Evolutionary conservation across 2,329 filamentous ascomycete genomes (phyloP), one percentile per base, ranked within the genome.

Genomic region (Colletotrichum siamense): DNA sequence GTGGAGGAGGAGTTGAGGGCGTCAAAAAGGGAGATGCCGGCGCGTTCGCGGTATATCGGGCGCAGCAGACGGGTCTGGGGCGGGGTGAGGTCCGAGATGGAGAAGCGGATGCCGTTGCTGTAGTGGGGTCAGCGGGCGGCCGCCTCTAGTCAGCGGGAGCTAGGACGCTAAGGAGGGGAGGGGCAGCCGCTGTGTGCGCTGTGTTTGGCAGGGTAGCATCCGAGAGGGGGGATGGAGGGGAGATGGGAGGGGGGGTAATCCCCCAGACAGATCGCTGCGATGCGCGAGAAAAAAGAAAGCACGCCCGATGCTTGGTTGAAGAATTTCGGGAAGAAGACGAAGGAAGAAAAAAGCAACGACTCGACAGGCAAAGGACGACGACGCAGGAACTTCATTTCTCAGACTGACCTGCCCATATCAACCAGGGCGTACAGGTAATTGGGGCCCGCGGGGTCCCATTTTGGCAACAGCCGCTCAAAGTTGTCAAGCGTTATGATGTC

Each of bases 91-190:
- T 95, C 93, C 10, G 95, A 95, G 81, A 98, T 95, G 61, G 95
- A 96, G 88, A 98, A 98, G 71, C 96, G 95, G 81, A 98, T 96
- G 80, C 96, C 96, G 87, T 98, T 98, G 88, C 95, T 95, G 30
- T 52, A 52, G 44, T 26, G 59, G 67, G 44, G 72, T 72, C n/a
- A 24, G 32, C 22, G 55, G 32, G 49, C 66, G 66, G 49, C 66
- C 52, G 69, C 61, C 69, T 52, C 44, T 49, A 55, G 69, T 44
- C 61, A 72, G 69, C 62, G 68, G 67, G 55, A 62, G 59, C 61
- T 55, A 59, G 10, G 24, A 30, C 30, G 22, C 34, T 44, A 24
- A 24, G n/a, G 22, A 30, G 64, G 63, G 61, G 62, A 36, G 18
- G 30, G 69, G 69, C 22, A 65, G 74, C 68, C 44, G 44, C n/a